A percentile compares a stretch with the other conserved stretches of the same genome.
Evolutionary conservation across 805 yeast species (phyloP).

Genomic region (Metschnikowia chrysomelidarum): DNA sequence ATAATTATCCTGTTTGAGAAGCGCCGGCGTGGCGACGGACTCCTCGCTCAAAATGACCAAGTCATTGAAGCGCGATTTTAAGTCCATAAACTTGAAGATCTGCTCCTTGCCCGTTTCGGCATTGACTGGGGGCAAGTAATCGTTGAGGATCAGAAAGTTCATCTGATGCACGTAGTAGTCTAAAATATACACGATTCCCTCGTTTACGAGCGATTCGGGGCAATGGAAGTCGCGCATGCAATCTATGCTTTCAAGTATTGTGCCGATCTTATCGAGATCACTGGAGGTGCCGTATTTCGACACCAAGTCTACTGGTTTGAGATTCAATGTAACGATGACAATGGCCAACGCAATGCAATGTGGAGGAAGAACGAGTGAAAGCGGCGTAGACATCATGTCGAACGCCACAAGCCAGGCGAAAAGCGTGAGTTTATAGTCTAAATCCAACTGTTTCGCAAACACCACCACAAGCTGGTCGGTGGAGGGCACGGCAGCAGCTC

Average conservation of each 20-base stretch:
- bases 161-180: constrained; percentile 61
- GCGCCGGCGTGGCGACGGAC: constrained; percentile 23
- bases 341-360: constrained; percentile 73
- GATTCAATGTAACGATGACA: constrained; percentile 56
- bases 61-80: constrained; percentile 43
- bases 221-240: constrained; percentile 37
- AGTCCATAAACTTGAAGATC: constrained; percentile 45
- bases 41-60: constrained; percentile 32
- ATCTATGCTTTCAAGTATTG: constrained; percentile 32
- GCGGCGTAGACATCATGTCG: constrained; percentile 70
- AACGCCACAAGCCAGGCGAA: constrained; percentile 74
- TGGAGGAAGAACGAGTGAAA: constrained; percentile 67
- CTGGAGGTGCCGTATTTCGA: constrained; percentile 21
- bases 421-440: constrained; percentile 48
- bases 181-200: constrained; percentile 55
- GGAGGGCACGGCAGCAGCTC: constrained; percentile 39
- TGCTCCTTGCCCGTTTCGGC: constrained; percentile 43
- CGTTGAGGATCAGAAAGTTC: constrained; percentile 49
- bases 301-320: constrained; percentile 36
- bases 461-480: constrained; percentile 68
- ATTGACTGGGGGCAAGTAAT: constrained; percentile 38
- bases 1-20: constrained; percentile 45
- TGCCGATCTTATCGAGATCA: constrained; percentile 18
- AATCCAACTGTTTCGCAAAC: constrained; percentile 47
- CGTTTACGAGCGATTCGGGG: constrained; percentile 44